A percentile compares a stretch with the other conserved stretches of the same genome.
These are phyloP conservation scores for Cadophora luteo-olivacea DNA, from an alignment of 2,329 filamentous ascomycete genomes.

Conservation along the genomic window DNA sequence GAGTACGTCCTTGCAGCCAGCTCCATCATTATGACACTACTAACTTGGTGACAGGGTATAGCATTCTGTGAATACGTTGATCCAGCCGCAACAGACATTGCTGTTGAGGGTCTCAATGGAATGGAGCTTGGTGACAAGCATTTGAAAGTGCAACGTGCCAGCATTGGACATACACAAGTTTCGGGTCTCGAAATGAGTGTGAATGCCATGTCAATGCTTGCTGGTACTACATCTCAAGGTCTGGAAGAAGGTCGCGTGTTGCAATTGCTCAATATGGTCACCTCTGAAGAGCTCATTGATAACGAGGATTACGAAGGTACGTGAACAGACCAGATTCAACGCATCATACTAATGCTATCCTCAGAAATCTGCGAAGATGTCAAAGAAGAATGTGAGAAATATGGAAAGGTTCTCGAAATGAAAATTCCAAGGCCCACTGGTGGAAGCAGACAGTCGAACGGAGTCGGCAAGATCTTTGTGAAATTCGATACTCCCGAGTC, in stretches of 20 bases:
- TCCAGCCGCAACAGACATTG: slow-evolving; percentile 76
- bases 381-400: slow-evolving; percentile 90
- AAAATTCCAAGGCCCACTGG: slow-evolving; percentile 91
- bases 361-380: slow-evolving; percentile 97
- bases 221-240: slow-evolving; percentile 82
- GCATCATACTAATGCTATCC: slow-evolving; percentile 16
- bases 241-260: slow-evolving; percentile 83
- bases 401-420: slow-evolving; percentile 81
- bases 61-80: slow-evolving; percentile 96
- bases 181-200: slow-evolving; percentile 93
- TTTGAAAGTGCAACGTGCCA: slow-evolving; percentile 86
- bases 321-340: slow-evolving; percentile 29
- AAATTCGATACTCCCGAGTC: slow-evolving; percentile 84
- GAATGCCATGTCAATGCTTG: slow-evolving; percentile 97
- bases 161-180: slow-evolving; percentile 92
- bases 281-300: slow-evolving; percentile 91
- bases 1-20: slow-evolving; percentile 61
- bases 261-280: slow-evolving; percentile 98
- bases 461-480: slow-evolving; percentile 97
- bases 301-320: slow-evolving; percentile 93
- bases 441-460: slow-evolving; percentile 81
- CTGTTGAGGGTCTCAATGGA: slow-evolving; percentile 87
- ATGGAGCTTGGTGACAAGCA: slow-evolving; percentile 91
- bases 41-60: slow-evolving; percentile 69
- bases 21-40: background rate